These are phyloP conservation scores for Colletotrichum abscissum DNA, from an alignment of 2,329 filamentous ascomycete species.

Conservation along the genomic window DNA sequence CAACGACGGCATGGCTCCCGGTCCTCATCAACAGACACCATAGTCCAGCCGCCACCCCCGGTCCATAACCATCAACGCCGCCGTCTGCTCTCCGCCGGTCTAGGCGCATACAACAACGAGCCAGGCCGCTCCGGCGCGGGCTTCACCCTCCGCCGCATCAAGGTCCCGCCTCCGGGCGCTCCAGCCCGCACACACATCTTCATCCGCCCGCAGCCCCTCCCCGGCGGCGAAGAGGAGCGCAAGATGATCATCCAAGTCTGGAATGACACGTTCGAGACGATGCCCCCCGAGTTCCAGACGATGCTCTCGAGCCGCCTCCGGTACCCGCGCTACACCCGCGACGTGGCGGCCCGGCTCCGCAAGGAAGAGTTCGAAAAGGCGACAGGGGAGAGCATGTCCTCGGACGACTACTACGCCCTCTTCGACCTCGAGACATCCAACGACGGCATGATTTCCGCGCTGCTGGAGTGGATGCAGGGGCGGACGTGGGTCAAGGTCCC, in stretches of 20 bases:
- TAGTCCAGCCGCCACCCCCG: not conserved
- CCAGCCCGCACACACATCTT: slow-evolving; percentile 13
- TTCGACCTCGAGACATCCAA: slow-evolving; percentile 31
- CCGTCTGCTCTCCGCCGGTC: not conserved
- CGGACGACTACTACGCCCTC: slow-evolving; percentile 27
- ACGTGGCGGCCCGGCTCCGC: slow-evolving; percentile 18
- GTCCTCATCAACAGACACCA: not conserved
- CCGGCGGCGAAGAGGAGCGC: not conserved
- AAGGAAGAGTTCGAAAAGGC: slow-evolving; percentile 24
- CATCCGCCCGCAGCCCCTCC: not conserved
- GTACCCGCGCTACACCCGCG: slow-evolving; percentile 18
- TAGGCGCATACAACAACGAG: slow-evolving; percentile 3
- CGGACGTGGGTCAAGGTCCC: slow-evolving; percentile 25
- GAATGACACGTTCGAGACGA: not conserved
- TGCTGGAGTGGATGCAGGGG: slow-evolving; percentile 32
- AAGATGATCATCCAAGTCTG: not conserved
- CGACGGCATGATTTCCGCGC: slow-evolving; percentile 31
- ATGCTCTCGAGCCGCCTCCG: slow-evolving; percentile 8
- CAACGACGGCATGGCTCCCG: not conserved
- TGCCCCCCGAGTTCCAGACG: not conserved
- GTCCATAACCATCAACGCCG: not conserved
- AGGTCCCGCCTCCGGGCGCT: not conserved
- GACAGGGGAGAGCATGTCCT: slow-evolving; percentile 29
- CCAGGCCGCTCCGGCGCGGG: slow-evolving; percentile 6
- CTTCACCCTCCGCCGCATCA: slow-evolving; percentile 2